These are phyloP conservation scores for Begonia loranthoides DNA, from an alignment of 306 rosid species.

Conservation along the genomic window DNA sequence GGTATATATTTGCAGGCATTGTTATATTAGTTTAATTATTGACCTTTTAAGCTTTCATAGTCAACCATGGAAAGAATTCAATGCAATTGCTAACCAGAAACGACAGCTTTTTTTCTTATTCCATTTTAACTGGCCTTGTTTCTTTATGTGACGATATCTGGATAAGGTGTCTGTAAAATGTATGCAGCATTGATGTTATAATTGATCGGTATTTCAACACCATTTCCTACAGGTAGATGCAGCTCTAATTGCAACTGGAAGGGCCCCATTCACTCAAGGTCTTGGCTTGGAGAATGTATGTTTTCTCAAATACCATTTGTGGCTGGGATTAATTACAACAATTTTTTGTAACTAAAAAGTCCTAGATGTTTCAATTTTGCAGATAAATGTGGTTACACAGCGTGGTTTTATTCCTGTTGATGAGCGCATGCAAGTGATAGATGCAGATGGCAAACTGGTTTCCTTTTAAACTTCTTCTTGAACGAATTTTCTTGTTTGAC, in stretches of 20 bases:
- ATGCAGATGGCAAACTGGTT: slow-evolving; percentile 77
- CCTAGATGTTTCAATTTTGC: slow-evolving; percentile 9
- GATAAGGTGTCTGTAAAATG: too few relatives aligned
- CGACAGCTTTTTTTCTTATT: too few relatives aligned
- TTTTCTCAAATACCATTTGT: slow-evolving; percentile 7
- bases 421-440: slow-evolving; percentile 77
- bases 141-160: too few relatives aligned
- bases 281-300: slow-evolving; percentile 95
- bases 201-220: not conserved
- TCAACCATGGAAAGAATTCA: too few relatives aligned
- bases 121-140: too few relatives aligned
- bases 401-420: slow-evolving; percentile 92
- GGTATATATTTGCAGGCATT: too few relatives aligned
- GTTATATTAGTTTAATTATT: too few relatives aligned
- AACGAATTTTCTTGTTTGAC: slow-evolving; percentile 2
- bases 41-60: too few relatives aligned
- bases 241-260: slow-evolving; percentile 92
- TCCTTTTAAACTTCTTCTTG: slow-evolving; percentile 14
- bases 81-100: too few relatives aligned
- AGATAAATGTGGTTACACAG: slow-evolving; percentile 74
- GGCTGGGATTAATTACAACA: too few relatives aligned
- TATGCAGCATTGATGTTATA: not conserved
- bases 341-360: too few relatives aligned
- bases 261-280: slow-evolving; percentile 90
- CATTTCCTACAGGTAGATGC: slow-evolving; percentile 71